Percentiles rank a stretch among this genome's conserved stretches.
phyloP scores from a whole-genome alignment of 176 grass and related monocot genomes.

The Raddia guianensis region DNA sequence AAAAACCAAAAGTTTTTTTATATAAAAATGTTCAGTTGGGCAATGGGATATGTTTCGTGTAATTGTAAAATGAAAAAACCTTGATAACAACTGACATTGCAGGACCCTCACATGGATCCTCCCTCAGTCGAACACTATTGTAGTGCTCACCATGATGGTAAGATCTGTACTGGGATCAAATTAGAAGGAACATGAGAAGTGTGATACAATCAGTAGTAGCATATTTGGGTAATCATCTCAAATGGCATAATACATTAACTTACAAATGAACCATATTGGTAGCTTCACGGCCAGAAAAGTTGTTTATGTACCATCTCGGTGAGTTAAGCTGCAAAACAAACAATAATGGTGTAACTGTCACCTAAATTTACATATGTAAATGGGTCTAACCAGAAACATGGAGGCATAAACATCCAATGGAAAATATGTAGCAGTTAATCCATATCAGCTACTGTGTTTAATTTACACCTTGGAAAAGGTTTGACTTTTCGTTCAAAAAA shows the following conservation, averaged over 20 bases:
- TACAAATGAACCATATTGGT: conserved; percentile 93
- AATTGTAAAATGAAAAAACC: conserved; percentile 46
- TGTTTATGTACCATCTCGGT: conserved; percentile 90
- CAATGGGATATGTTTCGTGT: not conserved
- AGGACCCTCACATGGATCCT: conserved; percentile 92
- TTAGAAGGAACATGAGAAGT: not conserved
- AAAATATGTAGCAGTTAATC: not conserved
- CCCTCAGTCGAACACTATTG: conserved; percentile 80
- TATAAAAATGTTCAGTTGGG: no score
- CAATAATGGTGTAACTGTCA: conserved; percentile 10
- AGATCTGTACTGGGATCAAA: conserved; percentile 54
- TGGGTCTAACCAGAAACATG: not conserved
- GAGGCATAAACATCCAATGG: not conserved
- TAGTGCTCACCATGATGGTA: conserved; percentile 95
- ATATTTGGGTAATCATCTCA: not conserved
- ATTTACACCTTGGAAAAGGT: not conserved
- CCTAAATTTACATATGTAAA: not conserved
- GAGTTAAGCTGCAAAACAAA: conserved; percentile 70
- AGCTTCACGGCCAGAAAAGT: conserved; percentile 69
- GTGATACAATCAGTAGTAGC: conserved; percentile 5
- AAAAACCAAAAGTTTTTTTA: no score
- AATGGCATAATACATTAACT: conserved; percentile 31
- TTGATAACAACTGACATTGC: conserved; percentile 78
- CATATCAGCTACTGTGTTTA: not conserved
- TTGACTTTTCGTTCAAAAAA: not conserved